Conservation (phyloP, 2,329 filamentous ascomycete genomes). For the Xylariaceae sp. region DNA sequence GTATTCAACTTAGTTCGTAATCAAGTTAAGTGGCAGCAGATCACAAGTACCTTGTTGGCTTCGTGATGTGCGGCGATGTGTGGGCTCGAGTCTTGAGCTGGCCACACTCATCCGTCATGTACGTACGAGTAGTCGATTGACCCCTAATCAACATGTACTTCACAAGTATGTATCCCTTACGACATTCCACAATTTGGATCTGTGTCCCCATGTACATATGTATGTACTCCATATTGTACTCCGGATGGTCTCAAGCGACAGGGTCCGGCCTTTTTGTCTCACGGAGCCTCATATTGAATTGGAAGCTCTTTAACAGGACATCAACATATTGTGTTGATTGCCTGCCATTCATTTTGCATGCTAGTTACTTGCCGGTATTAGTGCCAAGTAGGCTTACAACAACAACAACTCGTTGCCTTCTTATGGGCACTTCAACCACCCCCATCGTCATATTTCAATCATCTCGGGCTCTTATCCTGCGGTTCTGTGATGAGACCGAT, state of each 20-base stretch:
- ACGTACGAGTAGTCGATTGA: too few relatives aligned
- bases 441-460: neutral
- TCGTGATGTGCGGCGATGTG: neutral
- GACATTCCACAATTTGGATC: neutral
- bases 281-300: neutral
- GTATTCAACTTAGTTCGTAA: neutral
- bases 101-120: too few relatives aligned
- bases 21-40: neutral
- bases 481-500: constrained; percentile 2
- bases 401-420: neutral
- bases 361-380: too few relatives aligned
- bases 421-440: neutral
- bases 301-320: neutral
- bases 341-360: too few relatives aligned
- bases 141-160: too few relatives aligned
- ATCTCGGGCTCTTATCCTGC: neutral
- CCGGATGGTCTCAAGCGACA: neutral
- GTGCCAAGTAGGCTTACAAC: too few relatives aligned
- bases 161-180: neutral
- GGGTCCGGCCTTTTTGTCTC: neutral
- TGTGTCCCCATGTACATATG: neutral
- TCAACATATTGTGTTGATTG: too few relatives aligned
- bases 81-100: too few relatives aligned
- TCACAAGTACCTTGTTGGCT: neutral
- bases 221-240: too few relatives aligned